A percentile compares a stretch with the other conserved stretches of the same genome.
Conservation (phyloP, 371 early-diverging fungal genomes). For the Basidiobolus meristosporus region DNA sequence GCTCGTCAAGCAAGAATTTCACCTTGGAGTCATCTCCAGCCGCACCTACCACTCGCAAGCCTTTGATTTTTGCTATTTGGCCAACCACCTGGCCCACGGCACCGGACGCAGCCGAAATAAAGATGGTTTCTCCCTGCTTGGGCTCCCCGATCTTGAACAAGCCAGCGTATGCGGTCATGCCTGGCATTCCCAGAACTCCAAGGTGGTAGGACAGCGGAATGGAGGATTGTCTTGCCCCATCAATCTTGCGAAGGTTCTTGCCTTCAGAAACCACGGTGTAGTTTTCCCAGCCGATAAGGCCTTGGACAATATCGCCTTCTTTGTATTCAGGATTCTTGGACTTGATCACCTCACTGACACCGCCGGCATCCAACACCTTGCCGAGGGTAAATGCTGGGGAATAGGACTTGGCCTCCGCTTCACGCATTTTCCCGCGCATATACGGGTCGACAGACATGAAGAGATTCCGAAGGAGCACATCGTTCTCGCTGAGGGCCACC, state of each 20-base stretch:
- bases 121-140: constrained; percentile 42
- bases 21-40: constrained; percentile 52
- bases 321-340: constrained; percentile 23
- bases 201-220: constrained; percentile 26
- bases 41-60: constrained; percentile 35
- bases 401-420: constrained; percentile 18
- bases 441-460: constrained; percentile 31
- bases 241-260: constrained; percentile 13
- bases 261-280: constrained; percentile 15
- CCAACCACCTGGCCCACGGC: constrained; percentile 48
- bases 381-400: constrained; percentile 26
- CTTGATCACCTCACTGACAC: no score
- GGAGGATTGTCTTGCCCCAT: constrained; percentile 12
- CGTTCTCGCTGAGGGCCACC: constrained; percentile 19
- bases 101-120: no score
- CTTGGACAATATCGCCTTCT: constrained; percentile 36
- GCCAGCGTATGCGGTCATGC: constrained; percentile 30
- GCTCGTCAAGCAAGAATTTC: constrained; percentile 20
- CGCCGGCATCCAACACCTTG: constrained; percentile 30
- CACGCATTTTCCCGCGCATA: constrained; percentile 43
- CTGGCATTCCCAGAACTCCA: constrained; percentile 30
- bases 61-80: constrained; percentile 34
- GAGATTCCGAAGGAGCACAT: constrained; percentile 26
- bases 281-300: constrained; percentile 29
- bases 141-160: constrained; percentile 26